Evolutionary conservation across 768 basidiomycete genomes (phyloP).

Genomic region (Suillus hirtellus): DNA sequence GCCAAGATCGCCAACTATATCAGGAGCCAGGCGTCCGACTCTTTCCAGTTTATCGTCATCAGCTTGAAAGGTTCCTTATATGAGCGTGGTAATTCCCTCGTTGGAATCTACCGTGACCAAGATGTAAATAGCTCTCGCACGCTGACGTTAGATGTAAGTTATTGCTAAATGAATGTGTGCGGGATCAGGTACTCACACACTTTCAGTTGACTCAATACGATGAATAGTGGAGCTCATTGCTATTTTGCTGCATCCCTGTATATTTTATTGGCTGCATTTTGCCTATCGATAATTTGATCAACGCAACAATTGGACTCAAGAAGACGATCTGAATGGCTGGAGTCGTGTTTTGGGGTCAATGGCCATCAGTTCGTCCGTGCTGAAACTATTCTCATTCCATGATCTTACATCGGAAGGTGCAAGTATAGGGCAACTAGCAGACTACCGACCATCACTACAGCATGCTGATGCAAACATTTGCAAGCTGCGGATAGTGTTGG

Average conservation of each 20-base stretch:
- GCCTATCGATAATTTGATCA: background rate
- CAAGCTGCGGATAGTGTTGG: background rate
- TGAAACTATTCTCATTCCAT: background rate
- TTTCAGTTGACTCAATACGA: conserved; percentile 62
- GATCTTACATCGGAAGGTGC: background rate
- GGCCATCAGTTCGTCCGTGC: background rate
- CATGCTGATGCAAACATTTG: background rate
- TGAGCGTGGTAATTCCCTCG: conserved; percentile 85
- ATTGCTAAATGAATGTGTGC: background rate
- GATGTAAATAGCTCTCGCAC: conserved; percentile 91
- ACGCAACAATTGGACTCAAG: too few species aligned
- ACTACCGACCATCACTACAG: background rate
- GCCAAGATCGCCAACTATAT: conserved; percentile 95
- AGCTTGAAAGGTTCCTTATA: conserved; percentile 93
- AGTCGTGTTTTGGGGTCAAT: background rate
- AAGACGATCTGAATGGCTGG: background rate
- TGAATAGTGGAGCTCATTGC: conserved; percentile 36
- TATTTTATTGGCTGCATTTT: background rate
- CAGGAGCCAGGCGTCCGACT: conserved; percentile 74
- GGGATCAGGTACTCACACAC: background rate
- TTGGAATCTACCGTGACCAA: conserved; percentile 94
- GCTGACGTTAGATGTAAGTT: conserved; percentile 83
- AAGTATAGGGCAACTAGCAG: background rate
- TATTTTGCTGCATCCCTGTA: background rate
- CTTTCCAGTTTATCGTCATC: conserved; percentile 97